Evolutionary conservation across 352 stramenopile species (phyloP), one percentile per base, ranked within the genome.

Genomic region (Blastocystis sp.): DNA sequence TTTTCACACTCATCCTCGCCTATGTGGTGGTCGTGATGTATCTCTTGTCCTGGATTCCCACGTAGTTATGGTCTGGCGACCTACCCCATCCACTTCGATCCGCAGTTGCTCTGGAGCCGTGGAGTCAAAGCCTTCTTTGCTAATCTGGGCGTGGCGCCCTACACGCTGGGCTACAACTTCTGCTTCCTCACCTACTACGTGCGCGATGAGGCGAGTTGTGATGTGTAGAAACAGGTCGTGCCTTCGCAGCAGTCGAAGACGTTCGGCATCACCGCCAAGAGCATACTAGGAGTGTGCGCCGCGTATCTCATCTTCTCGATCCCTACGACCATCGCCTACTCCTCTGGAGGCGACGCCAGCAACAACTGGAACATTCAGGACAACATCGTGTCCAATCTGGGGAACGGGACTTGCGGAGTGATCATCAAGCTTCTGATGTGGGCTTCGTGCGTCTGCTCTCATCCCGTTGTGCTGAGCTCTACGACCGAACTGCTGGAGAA

Each of bases 131-230:
- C 13, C 26, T 81, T 81, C 45, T 63, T 81, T 41, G 20, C 70
- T 0, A 81, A 65, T 24, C 24, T 81, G 34, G 70, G 70, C 26
- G 24, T 39, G 8, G 70, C 70, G 20, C 70, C 70, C 55, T 81
- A 81, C 70, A 65, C 70, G 34, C 43, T 81, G 26, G 70, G 70
- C 50, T 81, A 81, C 43, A 81, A 81, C 45, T 81, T 81, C 45
- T 81, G 70, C 55, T 81, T 66, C 55, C 70, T 81, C 20, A 81
- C 70, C 55, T 81, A 81, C 70, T 81, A 64, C 24, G 70, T 81
- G 34, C 70, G 13, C 43, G 11, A 34, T 65, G 3, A 11, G 8
- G 5, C 26, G 16, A 11, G 41, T 4, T 11, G 26, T 81, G 34
- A 64, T 24, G 45, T 4, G 13, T 63, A 81, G 70, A 81, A 81